These are phyloP conservation scores for Fusarium coffeatum DNA, from an alignment of 2,329 filamentous ascomycete genomes.

Conservation along the genomic window DNA sequence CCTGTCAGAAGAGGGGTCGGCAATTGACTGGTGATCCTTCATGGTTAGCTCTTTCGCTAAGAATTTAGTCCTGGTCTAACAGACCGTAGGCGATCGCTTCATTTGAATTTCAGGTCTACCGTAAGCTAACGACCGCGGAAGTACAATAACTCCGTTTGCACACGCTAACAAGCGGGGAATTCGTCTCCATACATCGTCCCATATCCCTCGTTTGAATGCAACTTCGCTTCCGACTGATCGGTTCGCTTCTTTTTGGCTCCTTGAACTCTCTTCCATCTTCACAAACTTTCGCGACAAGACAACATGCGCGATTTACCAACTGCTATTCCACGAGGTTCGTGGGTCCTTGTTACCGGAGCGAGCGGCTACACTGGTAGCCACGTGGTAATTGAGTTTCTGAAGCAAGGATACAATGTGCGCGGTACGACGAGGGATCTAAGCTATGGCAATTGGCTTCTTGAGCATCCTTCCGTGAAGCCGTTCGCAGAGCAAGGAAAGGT, in stretches of 20 bases:
- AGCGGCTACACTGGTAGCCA: slow-evolving; percentile 40
- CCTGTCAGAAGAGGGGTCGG: neutral
- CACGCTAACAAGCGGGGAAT: slow-evolving; percentile 1
- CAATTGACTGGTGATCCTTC: neutral
- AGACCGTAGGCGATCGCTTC: neutral
- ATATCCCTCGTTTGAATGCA: slow-evolving; percentile 1
- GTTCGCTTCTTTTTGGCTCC: neutral
- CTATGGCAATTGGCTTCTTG: slow-evolving; percentile 35
- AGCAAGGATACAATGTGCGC: slow-evolving; percentile 37
- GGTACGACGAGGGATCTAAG: slow-evolving; percentile 32
- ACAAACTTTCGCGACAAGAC: neutral
- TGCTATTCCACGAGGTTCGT: slow-evolving; percentile 36
- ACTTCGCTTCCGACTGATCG: neutral
- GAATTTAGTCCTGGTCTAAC: slow-evolving; percentile 11
- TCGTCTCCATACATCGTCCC: neutral
- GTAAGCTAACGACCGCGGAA: slow-evolving; percentile 17
- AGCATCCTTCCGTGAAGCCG: slow-evolving; percentile 20
- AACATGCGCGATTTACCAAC: slow-evolving; percentile 20
- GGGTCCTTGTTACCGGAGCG: slow-evolving; percentile 40
- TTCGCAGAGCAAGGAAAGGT: slow-evolving; percentile 13
- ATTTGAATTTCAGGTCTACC: slow-evolving; percentile 23
- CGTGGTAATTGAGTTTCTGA: slow-evolving; percentile 36
- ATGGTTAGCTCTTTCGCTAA: neutral
- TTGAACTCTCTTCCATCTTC: fast-evolving
- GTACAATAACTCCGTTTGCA: neutral